These are phyloP conservation scores for Fusarium sublunatum DNA, from an alignment of 2,329 filamentous ascomycete genomes.

Conservation along the genomic window DNA sequence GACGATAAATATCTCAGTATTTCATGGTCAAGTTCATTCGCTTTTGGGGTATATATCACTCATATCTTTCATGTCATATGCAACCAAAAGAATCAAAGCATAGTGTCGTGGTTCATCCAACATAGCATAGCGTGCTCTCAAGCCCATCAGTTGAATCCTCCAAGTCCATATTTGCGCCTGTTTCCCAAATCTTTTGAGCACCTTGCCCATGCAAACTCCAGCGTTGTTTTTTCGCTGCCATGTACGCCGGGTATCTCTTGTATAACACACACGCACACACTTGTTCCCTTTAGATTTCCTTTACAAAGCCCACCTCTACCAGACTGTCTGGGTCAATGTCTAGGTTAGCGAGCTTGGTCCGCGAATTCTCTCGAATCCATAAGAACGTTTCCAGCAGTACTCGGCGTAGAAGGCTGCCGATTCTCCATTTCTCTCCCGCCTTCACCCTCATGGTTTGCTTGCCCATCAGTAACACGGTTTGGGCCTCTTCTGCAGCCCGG, in stretches of 20 bases:
- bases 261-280: background rate
- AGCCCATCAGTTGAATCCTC: conserved; percentile 13
- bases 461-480: conserved; percentile 68
- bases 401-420: conserved; percentile 53
- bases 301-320: conserved; percentile 76
- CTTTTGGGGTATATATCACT: conserved; percentile 36
- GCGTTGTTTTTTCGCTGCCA: conserved; percentile 6
- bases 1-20: background rate
- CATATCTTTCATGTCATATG: conserved; percentile 15
- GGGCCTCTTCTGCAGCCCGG: conserved; percentile 57
- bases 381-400: conserved; percentile 66
- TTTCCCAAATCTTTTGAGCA: conserved; percentile 12
- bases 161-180: conserved; percentile 22
- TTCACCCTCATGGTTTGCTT: conserved; percentile 68
- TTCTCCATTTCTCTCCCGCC: conserved; percentile 54
- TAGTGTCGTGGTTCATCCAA: conserved; percentile 23
- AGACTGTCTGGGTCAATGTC: conserved; percentile 62
- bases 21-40: conserved; percentile 16
- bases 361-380: conserved; percentile 73
- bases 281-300: conserved; percentile 63
- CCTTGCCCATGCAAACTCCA: conserved; percentile 8
- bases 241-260: conserved; percentile 22
- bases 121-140: background rate
- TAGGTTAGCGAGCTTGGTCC: conserved; percentile 73
- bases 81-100: conserved; percentile 27